Conservation (phyloP, 192 early-diverging fungal genomes). For the Coemansia asiatica region DNA sequence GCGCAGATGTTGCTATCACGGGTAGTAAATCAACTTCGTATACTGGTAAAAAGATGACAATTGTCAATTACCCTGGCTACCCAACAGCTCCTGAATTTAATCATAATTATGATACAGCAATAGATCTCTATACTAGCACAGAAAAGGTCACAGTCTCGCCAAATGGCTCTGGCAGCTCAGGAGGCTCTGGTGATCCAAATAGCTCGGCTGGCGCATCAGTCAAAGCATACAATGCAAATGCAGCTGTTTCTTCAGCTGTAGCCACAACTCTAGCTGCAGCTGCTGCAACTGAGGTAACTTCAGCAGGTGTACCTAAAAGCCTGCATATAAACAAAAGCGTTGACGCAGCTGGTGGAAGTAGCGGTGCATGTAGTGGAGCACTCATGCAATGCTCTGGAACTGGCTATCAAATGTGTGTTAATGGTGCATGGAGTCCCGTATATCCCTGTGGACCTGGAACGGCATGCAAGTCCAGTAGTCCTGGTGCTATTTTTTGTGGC, state of each 20-base stretch:
- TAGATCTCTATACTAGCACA: background rate
- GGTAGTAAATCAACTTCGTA: conserved; percentile 19
- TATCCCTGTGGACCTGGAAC: background rate
- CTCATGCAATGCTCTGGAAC: conserved; percentile 2
- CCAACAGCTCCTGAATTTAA: conserved; percentile 34
- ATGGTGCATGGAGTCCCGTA: background rate
- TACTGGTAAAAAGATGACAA: conserved; percentile 22
- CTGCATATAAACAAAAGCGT: too few relatives aligned
- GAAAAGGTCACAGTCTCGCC: background rate
- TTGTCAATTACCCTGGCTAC: conserved; percentile 49
- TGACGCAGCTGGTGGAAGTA: too few relatives aligned
- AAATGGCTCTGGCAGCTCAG: background rate
- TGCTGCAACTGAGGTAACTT: too few relatives aligned
- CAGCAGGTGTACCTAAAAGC: too few relatives aligned
- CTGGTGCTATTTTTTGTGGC: conserved; percentile 16
- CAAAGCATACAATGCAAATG: background rate
- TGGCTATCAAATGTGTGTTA: background rate
- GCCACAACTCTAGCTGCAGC: too few relatives aligned
- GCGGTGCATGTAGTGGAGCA: background rate
- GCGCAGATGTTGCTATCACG: conserved; percentile 59
- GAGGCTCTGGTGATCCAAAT: background rate
- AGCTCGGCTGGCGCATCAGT: too few relatives aligned
- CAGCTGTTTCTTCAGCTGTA: too few relatives aligned
- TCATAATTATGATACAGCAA: background rate
- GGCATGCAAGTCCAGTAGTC: background rate